Base-by-base conservation (phyloP, 2,329 filamentous ascomycete species). In the Aschersonia sp. region DNA sequence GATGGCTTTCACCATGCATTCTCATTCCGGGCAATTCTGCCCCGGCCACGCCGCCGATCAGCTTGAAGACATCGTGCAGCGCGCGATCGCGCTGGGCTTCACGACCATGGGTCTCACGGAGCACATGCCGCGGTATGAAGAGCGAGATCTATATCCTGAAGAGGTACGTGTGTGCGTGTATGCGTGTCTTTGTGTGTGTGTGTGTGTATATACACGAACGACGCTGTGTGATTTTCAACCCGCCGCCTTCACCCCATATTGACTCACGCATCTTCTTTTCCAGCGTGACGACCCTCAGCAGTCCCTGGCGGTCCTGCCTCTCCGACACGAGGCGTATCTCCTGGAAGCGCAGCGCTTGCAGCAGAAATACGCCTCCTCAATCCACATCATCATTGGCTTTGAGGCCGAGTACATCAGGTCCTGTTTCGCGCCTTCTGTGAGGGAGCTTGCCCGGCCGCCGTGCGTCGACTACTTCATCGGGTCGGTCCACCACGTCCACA, bases 1-100 rank as follows among this genome's bases (percentile, higher is more conserved):
- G 46, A 97, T 97, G 92, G 89, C 90, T 2, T 95, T 94, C 69
- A 94, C 92, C 5, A 94, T 97, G 72, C 92, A 98, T 66, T 94
- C 87, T 60, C 92, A 98, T 68, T 97, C 92, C 39, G 92, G 92
- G 53, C 87, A 98, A 63, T 98, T 98, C 71, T 98, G 92, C 69
- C 82, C 82, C 8, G 79, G 83, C 56, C 92, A 98, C 69, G 92
- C 92, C 45, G 80, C 83, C 60, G 80, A 94, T 62, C 75, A 79
- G 22, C 76, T 98, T 8, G 90, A 97, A 63, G 81, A 87, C 54
- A 78, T 97, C 45, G 71, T 97, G 56, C 76, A 81, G 59, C 76
- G 81, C 10, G 90, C 90, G 53, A 87, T 97, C 55, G 66, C 73
- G 44, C 74, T 83, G 51, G 82, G 84, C 42, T 92, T 94, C 75